Conservation (phyloP, 2,329 filamentous ascomycete genomes). For the Hypoxylon sp. region DNA sequence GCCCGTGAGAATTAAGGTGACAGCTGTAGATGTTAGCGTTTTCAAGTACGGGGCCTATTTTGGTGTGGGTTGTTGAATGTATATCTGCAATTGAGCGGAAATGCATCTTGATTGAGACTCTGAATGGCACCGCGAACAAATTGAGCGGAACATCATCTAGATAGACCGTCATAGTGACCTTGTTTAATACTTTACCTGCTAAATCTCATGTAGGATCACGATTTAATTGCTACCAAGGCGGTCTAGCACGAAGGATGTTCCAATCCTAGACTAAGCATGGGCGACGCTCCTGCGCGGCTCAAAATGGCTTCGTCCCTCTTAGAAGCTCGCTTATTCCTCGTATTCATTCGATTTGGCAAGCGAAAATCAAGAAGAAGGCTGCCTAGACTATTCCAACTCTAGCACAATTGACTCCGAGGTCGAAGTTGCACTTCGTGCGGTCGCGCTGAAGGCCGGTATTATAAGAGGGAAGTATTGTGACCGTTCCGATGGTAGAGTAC, state of each 20-base stretch:
- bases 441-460: not conserved
- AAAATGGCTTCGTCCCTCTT: not conserved
- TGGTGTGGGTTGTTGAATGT: not conserved
- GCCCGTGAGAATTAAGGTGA: not conserved
- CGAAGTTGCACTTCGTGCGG: not conserved
- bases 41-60: not conserved
- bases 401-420: not conserved
- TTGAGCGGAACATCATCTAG: not conserved
- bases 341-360: not conserved
- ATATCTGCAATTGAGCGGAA: constrained; percentile 3
- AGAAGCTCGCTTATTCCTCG: not conserved
- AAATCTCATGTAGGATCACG: not conserved
- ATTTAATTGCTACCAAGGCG: not conserved
- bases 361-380: not conserved
- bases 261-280: not conserved
- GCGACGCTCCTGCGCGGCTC: constrained; percentile 4
- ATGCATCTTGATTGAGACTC: not conserved
- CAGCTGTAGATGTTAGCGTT: not conserved
- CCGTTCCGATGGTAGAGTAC: too few species aligned
- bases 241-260: not conserved
- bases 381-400: not conserved
- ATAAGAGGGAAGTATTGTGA: not conserved
- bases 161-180: not conserved
- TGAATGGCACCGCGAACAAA: not conserved
- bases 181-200: not conserved